These are phyloP conservation scores for Fusarium ambrosium DNA, from an alignment of 2,329 filamentous ascomycete species.

Conservation along the genomic window DNA sequence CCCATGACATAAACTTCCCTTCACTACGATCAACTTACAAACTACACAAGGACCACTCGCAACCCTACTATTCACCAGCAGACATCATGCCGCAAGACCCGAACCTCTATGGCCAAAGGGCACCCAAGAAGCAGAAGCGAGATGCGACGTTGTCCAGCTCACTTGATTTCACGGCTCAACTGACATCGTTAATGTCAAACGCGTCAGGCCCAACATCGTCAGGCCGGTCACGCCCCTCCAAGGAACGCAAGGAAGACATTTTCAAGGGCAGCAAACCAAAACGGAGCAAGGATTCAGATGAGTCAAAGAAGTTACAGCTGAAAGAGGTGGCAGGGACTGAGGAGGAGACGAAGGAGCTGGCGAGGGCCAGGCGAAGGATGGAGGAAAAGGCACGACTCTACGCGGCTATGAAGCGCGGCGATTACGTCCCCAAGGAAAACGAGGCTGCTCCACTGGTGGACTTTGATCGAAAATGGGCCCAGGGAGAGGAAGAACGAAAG, in stretches of 20 bases:
- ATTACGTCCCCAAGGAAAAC: slow-evolving; percentile 78
- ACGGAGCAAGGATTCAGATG: slow-evolving; percentile 48
- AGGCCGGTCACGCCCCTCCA: slow-evolving; percentile 61
- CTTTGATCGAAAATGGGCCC: slow-evolving; percentile 96
- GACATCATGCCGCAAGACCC: slow-evolving; percentile 72
- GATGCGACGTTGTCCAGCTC: slow-evolving; percentile 79
- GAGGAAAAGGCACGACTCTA: slow-evolving; percentile 92
- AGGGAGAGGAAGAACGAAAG: slow-evolving; percentile 66
- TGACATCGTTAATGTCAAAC: slow-evolving; percentile 82
- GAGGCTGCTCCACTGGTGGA: slow-evolving; percentile 81
- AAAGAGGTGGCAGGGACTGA: slow-evolving; percentile 68
- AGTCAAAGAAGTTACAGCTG: slow-evolving; percentile 62
- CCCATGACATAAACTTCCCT: slow-evolving; percentile 9
- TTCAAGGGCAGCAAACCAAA: slow-evolving; percentile 50
- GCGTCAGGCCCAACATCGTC: slow-evolving; percentile 58
- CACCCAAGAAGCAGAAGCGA: slow-evolving; percentile 76
- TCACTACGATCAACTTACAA: slow-evolving; percentile 4
- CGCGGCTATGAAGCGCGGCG: slow-evolving; percentile 90
- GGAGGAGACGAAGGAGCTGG: slow-evolving; percentile 77
- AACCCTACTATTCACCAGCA: background rate
- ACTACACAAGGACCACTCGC: background rate
- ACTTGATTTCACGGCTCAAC: slow-evolving; percentile 88
- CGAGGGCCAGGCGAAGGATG: slow-evolving; percentile 82
- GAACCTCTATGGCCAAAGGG: slow-evolving; percentile 81
- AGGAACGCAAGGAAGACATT: slow-evolving; percentile 63